These are phyloP conservation scores for Pichia gijzeniarum DNA, from an alignment of 805 yeast genomes.

Conservation along the genomic window DNA sequence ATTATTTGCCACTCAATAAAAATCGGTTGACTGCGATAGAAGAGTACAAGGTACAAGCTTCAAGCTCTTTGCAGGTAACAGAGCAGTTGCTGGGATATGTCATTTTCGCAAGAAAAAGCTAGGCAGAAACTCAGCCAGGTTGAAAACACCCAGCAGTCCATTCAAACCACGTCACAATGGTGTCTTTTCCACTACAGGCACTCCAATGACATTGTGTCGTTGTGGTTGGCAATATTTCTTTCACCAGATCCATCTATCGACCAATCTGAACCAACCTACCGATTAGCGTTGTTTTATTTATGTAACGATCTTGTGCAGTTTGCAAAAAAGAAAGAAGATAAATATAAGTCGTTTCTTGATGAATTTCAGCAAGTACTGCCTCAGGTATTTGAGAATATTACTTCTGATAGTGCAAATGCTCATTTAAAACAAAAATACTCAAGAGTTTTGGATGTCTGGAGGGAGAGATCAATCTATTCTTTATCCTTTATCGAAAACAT, in stretches of 20 bases:
- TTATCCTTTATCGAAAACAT: conserved; percentile 17
- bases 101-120: conserved; percentile 47
- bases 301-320: conserved; percentile 82
- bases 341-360: conserved; percentile 45
- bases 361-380: conserved; percentile 52
- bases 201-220: conserved; percentile 38
- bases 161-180: conserved; percentile 72
- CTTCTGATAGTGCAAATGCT: conserved; percentile 18
- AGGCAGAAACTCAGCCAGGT: conserved; percentile 39
- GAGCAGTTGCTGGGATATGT: conserved; percentile 28
- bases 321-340: conserved; percentile 51
- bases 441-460: conserved; percentile 53
- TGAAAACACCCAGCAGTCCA: conserved; percentile 63
- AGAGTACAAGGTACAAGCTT: too few species aligned
- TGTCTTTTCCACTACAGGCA: conserved; percentile 56
- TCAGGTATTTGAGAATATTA: conserved; percentile 30
- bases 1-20: too few species aligned
- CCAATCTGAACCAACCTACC: conserved; percentile 29
- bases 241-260: conserved; percentile 10
- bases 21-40: too few species aligned
- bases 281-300: conserved; percentile 49
- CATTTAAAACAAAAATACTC: conserved; percentile 36
- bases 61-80: too few species aligned
- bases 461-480: conserved; percentile 43
- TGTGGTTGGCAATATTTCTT: conserved; percentile 12